These are phyloP conservation scores for Aspergillus sp. DNA, from an alignment of 2,329 filamentous ascomycete genomes.

Conservation along the genomic window DNA sequence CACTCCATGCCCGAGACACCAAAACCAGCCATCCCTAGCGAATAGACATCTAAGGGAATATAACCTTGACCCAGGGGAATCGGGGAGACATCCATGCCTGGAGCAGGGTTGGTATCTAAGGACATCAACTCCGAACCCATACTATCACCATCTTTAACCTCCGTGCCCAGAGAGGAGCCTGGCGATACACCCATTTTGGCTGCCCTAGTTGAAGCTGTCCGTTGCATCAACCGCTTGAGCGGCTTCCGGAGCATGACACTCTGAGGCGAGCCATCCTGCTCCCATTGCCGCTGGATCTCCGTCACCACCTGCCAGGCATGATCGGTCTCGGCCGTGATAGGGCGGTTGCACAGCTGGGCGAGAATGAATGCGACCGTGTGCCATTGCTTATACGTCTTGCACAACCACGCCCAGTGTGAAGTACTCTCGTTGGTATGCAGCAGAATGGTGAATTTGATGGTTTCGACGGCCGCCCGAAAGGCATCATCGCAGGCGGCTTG, in stretches of 20 bases:
- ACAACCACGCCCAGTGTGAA: slow-evolving; percentile 59
- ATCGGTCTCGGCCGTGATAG: slow-evolving; percentile 20
- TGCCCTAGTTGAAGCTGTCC: background rate
- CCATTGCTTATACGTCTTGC: slow-evolving; percentile 60
- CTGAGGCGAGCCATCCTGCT: slow-evolving; percentile 4
- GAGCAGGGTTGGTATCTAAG: too few species aligned
- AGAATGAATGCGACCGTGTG: slow-evolving; percentile 59
- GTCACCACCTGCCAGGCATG: slow-evolving; percentile 29
- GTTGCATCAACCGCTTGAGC: slow-evolving; percentile 22
- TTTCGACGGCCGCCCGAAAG: slow-evolving; percentile 65
- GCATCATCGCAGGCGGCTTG: slow-evolving; percentile 55
- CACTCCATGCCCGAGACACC: background rate
- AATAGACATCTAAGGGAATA: background rate
- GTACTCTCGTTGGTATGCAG: slow-evolving; percentile 60
- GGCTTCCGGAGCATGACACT: slow-evolving; percentile 19
- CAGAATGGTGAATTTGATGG: slow-evolving; percentile 64
- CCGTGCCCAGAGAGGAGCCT: background rate
- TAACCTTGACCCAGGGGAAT: too few species aligned
- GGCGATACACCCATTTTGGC: background rate
- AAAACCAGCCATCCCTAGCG: background rate
- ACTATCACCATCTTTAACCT: background rate
- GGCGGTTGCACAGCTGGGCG: slow-evolving; percentile 51
- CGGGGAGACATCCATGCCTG: too few species aligned
- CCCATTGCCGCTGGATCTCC: slow-evolving; percentile 24
- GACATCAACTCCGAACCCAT: background rate